Percentiles rank a stretch among this genome's conserved stretches.
These are phyloP conservation scores for Thymus quinquecostatus DNA, from an alignment of 257 asterid genomes.

Conservation along the genomic window DNA sequence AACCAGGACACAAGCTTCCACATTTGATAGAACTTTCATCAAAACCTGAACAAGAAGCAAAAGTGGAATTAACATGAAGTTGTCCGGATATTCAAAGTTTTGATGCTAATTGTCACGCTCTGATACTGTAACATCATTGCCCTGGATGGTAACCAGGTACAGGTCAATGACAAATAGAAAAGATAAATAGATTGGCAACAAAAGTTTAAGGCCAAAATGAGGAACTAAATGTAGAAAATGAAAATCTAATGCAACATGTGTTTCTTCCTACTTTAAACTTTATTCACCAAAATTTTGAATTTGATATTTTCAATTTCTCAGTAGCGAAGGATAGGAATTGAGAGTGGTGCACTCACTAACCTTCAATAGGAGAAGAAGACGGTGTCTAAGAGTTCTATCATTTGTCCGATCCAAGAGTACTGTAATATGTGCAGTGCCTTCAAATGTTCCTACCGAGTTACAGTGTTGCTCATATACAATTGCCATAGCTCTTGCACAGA, in stretches of 20 bases:
- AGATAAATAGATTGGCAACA: conserved; percentile 20
- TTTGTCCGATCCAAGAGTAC: conserved; percentile 95
- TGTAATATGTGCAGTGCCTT: conserved; percentile 96
- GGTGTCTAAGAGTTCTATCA: conserved; percentile 98
- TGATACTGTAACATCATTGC: not conserved
- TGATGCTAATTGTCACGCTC: conserved; percentile 16
- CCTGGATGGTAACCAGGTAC: not conserved
- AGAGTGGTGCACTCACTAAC: conserved; percentile 38
- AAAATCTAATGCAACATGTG: not conserved
- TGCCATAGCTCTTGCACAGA: conserved; percentile 99
- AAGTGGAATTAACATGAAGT: conserved; percentile 30
- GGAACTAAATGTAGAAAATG: not conserved
- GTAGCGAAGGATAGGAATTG: conserved; percentile 4
- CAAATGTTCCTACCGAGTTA: conserved; percentile 80
- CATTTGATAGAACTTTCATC: conserved; percentile 89
- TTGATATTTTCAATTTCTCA: conserved; percentile 5
- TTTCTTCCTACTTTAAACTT: conserved; percentile 10
- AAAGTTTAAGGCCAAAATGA: not conserved
- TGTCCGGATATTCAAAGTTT: conserved; percentile 10
- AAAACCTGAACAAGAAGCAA: conserved; percentile 58
- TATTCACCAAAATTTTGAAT: not conserved
- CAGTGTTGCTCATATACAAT: conserved; percentile 96
- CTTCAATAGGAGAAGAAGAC: conserved; percentile 98
- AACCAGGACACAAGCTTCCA: conserved; percentile 96
- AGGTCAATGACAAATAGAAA: conserved; percentile 6